Evolutionary conservation across 2,329 filamentous ascomycete genomes (phyloP).

Genomic region (Fusarium nurragi): DNA sequence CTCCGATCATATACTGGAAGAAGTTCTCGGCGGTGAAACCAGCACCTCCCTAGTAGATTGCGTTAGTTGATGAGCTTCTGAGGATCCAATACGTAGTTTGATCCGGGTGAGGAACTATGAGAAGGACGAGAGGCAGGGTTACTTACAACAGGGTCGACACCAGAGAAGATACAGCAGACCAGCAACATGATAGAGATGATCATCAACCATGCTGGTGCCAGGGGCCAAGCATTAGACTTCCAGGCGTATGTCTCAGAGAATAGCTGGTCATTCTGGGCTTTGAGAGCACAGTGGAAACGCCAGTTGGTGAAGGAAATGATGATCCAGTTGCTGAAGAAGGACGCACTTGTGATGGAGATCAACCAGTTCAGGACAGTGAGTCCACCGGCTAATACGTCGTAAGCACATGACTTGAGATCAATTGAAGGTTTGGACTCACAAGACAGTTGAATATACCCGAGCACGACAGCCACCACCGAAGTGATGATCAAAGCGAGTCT

Average conservation of each 20-base stretch:
- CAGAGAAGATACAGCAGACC: constrained; percentile 17
- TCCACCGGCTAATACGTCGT: constrained; percentile 2
- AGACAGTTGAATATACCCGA: constrained; percentile 26
- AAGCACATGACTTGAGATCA: not conserved
- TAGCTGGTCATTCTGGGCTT: constrained; percentile 24
- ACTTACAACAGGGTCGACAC: constrained; percentile 19
- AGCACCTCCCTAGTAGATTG: not conserved
- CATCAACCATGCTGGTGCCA: constrained; percentile 19
- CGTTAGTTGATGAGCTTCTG: not conserved
- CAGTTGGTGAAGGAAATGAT: constrained; percentile 31
- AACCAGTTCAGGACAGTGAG: constrained; percentile 26
- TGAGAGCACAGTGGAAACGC: constrained; percentile 25
- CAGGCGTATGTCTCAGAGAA: constrained; percentile 24
- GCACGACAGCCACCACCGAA: not conserved
- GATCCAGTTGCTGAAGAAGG: constrained; percentile 35
- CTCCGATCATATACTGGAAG: constrained; percentile 33
- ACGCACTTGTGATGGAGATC: constrained; percentile 31
- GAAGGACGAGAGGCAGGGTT: not conserved
- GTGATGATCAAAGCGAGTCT: constrained; percentile 21
- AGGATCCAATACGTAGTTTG: not conserved
- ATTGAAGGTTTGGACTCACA: not conserved
- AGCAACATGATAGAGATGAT: constrained; percentile 17
- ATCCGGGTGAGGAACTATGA: not conserved
- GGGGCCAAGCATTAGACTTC: constrained; percentile 20
- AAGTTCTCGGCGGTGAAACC: constrained; percentile 32